Evolutionary conservation across 768 basidiomycete genomes (phyloP).

Genomic region (Cyathus striatus): DNA sequence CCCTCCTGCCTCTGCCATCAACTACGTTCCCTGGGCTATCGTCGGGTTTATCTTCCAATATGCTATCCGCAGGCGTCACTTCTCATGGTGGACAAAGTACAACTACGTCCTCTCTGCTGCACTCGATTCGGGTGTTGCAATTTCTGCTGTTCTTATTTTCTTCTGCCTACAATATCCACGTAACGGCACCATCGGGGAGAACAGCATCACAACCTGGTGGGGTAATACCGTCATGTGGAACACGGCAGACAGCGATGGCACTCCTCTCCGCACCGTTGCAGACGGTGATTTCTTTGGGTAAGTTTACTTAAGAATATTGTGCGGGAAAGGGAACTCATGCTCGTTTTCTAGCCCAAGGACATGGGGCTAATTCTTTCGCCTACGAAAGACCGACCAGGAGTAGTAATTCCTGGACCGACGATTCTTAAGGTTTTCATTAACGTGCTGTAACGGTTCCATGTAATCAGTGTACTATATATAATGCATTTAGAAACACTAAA

Average conservation of each 20-base stretch:
- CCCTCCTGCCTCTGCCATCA: constrained; percentile 63
- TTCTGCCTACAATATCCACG: constrained; percentile 61
- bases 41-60: constrained; percentile 66
- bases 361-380: constrained; percentile 19
- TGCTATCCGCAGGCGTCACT: constrained; percentile 50
- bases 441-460: too few relatives aligned
- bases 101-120: constrained; percentile 71
- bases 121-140: constrained; percentile 64
- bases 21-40: constrained; percentile 65
- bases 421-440: too few relatives aligned
- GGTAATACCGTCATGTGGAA: constrained; percentile 49
- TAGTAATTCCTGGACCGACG: too few relatives aligned
- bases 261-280: constrained; percentile 25
- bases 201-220: constrained; percentile 62
- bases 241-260: constrained; percentile 35
- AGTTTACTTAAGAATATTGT: too few relatives aligned
- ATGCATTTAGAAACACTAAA: too few relatives aligned
- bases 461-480: too few relatives aligned
- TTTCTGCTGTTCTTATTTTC: constrained; percentile 50
- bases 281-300: constrained; percentile 27
- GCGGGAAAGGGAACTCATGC: too few relatives aligned
- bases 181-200: constrained; percentile 53
- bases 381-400: too few relatives aligned
- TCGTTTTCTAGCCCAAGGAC: constrained; percentile 10
- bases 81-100: constrained; percentile 70